Evolutionary conservation across 1,284 basidiomycete genomes (phyloP), one percentile per base, ranked within the genome.

Genomic region (Ganoderma sinense): DNA sequence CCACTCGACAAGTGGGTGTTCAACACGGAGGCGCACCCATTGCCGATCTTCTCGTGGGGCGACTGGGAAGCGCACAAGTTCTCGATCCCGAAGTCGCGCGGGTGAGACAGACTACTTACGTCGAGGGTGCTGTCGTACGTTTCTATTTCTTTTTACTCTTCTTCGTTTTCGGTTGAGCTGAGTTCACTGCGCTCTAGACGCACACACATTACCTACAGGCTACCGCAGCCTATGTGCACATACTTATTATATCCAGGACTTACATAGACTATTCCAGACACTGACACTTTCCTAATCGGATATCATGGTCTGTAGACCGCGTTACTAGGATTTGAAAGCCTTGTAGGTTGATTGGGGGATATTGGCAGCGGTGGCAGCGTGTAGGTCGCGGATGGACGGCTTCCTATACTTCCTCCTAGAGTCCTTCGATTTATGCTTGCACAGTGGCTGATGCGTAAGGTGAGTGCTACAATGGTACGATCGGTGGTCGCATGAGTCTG

Each of bases 11-110:
- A 88, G 73, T 95, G 91, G 88, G 92, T 95, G 29, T 91, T 95
- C 78, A 96, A 95, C 78, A 96, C 94, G 1, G 94, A 94, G 80
- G 93, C 92, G 14, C 93, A 94, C 75, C 89, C 91, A 0, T 80
- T 94, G 13, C 92, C 92, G 1, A 82, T 92, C 23, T 93, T 94
- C 76, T 77, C 84, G 66, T 93, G 91, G 91, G 86, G 83, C 31
- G 62, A 65, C 2, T 79, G 74, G 71, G 78, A 80, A 76, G 75
- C 73, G 71, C 62, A 69, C 67, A 74, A 74, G 71, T 79, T 77
- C 72, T 71, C 71, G 51, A 56, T 56, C 18, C 53, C 29, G 53
- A 33, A 29, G 29, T 56, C 53, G 53, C 53, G 53, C 4, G 53
- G 53, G 18, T 56, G 53, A 56, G 29, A 33, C 29, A 56, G 31